These are phyloP conservation scores for Dioscorea dumetorum DNA, from an alignment of 106 monocot genomes.

Conservation along the genomic window DNA sequence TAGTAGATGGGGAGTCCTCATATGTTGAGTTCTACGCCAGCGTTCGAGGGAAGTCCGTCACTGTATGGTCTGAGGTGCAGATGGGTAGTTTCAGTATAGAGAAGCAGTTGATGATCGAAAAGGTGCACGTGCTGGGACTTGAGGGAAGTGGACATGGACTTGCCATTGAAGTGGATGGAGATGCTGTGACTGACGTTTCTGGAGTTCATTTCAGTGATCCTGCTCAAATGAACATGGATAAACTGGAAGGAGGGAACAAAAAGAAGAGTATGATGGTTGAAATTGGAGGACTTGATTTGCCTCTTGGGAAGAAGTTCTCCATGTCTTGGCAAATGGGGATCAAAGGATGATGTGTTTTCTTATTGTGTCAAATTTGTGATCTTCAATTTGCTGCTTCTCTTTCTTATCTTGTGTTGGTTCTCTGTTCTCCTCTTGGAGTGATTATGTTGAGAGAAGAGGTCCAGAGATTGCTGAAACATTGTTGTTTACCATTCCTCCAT, in stretches of 20 bases:
- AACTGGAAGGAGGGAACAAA: constrained; percentile 30
- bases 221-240: constrained; percentile 9
- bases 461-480: background rate
- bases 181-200: constrained; percentile 12
- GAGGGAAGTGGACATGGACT: constrained; percentile 28
- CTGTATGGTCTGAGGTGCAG: constrained; percentile 66
- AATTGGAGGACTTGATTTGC: constrained; percentile 54
- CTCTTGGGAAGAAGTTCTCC: constrained; percentile 82
- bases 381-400: background rate
- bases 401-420: no score
- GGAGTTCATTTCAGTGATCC: constrained; percentile 21
- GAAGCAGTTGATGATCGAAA: constrained; percentile 61
- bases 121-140: constrained; percentile 67
- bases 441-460: background rate
- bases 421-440: background rate
- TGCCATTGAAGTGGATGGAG: constrained; percentile 51
- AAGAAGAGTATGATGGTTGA: constrained; percentile 55
- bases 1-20: constrained; percentile 64
- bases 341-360: constrained; percentile 11
- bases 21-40: constrained; percentile 54
- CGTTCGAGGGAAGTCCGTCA: constrained; percentile 34
- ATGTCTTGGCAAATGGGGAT: constrained; percentile 70
- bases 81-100: constrained; percentile 51
- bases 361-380: background rate
- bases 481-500: no score